Percentiles rank a stretch among this genome's conserved stretches.
Evolutionary conservation across 2,329 filamentous ascomycete genomes (phyloP).

Genomic region (Tolypocladium ovalisporum): DNA sequence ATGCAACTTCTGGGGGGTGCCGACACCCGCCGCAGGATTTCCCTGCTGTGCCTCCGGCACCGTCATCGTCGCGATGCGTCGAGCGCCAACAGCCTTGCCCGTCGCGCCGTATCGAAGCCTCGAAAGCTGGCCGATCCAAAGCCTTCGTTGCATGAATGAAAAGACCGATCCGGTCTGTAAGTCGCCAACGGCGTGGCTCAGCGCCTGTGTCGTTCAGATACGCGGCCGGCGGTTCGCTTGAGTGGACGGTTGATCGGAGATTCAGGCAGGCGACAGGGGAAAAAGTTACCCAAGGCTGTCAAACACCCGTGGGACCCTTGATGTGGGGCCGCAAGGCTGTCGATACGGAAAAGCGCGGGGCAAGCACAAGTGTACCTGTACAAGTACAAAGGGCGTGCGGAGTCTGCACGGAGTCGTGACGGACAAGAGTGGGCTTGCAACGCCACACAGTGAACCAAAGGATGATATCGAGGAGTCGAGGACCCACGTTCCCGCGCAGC

Average conservation of each 20-base stretch:
- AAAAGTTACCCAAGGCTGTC: not conserved
- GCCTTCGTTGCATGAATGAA: not conserved
- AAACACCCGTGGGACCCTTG: not conserved
- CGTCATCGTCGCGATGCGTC: slow-evolving; percentile 21
- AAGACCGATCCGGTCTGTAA: not conserved
- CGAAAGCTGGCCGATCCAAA: not conserved
- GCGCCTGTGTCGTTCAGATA: not conserved
- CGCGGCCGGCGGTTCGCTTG: not conserved
- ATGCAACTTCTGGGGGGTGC: slow-evolving; percentile 53
- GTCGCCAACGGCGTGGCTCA: not conserved
- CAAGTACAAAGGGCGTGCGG: no score
- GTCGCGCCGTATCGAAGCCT: not conserved
- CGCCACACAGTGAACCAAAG: not conserved
- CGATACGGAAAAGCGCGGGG: not conserved
- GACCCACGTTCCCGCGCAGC: not conserved
- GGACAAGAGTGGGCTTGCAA: not conserved
- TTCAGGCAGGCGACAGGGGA: not conserved
- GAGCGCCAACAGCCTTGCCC: not conserved
- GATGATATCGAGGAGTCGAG: not conserved
- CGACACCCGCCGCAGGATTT: slow-evolving; percentile 8
- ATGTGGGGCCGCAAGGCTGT: slow-evolving; percentile 1
- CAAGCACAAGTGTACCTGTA: no score
- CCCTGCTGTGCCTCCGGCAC: slow-evolving; percentile 7
- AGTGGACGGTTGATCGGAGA: not conserved
- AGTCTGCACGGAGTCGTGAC: no score